phyloP scores from a whole-genome alignment of 2,329 filamentous ascomycete species.

The Tolypocladium paradoxum region DNA sequence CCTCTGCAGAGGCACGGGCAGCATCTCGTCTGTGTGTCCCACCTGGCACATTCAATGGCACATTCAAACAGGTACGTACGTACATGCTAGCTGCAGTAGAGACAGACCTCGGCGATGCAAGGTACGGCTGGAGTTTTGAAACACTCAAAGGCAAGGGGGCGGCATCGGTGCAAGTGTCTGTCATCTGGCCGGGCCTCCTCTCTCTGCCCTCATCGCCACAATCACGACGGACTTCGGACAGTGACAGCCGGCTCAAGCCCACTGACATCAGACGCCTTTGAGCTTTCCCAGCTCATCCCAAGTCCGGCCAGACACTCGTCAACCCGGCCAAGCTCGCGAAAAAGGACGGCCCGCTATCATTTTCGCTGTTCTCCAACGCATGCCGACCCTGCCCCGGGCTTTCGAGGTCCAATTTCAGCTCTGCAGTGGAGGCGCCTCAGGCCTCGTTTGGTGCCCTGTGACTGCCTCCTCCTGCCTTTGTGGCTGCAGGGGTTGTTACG shows the following conservation, averaged over 20 bases:
- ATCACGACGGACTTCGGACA: not conserved
- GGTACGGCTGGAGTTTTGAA: not conserved
- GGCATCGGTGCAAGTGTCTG: not conserved
- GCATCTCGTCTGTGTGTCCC: not conserved
- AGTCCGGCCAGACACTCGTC: not conserved
- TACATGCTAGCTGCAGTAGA: not conserved
- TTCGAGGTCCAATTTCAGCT: not conserved
- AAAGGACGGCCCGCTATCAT: not conserved
- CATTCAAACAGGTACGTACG: too few species aligned
- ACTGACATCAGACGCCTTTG: not conserved
- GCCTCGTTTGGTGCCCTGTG: not conserved
- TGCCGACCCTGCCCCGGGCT: not conserved
- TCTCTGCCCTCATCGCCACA: not conserved
- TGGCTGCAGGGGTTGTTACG: not conserved
- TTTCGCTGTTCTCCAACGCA: not conserved
- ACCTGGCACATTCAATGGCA: too few species aligned
- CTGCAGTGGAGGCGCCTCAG: not conserved
- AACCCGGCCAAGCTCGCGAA: not conserved
- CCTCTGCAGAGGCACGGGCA: not conserved
- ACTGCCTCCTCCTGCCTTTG: not conserved
- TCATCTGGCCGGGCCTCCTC: not conserved
- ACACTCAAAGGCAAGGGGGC: constrained; percentile 3
- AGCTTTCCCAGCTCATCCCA: not conserved
- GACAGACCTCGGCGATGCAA: constrained; percentile 2
- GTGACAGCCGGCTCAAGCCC: not conserved